Evolutionary conservation across 139 green algal genomes (phyloP).

Genomic region (Ulvella scutata): DNA sequence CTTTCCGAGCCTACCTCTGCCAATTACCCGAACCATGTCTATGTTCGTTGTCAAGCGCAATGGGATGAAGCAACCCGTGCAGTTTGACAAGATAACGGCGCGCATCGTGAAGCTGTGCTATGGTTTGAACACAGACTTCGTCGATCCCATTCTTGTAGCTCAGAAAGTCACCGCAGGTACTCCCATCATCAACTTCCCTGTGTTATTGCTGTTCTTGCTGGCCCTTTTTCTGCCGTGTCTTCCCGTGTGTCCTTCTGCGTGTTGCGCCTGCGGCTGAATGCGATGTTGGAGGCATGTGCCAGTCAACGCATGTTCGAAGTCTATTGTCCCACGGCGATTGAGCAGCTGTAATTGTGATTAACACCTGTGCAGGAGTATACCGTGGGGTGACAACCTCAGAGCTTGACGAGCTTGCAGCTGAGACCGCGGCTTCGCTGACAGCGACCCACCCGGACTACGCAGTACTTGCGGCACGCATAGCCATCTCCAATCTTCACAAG

Average conservation of each 20-base stretch:
- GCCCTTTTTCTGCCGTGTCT: too few species aligned
- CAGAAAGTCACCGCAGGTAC: constrained; percentile 78
- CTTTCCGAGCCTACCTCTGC: too few species aligned
- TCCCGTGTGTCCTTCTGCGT: not conserved
- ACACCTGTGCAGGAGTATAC: constrained; percentile 84
- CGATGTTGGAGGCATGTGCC: too few species aligned
- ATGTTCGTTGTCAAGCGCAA: constrained; percentile 93
- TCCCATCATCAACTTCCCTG: not conserved
- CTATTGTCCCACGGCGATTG: too few species aligned
- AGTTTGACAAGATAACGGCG: constrained; percentile 98
- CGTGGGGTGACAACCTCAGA: constrained; percentile 92
- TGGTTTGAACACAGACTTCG: constrained; percentile 88
- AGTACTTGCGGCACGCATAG: constrained; percentile 86
- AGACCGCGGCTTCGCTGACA: constrained; percentile 95
- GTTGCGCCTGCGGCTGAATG: too few species aligned
- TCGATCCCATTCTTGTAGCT: constrained; percentile 88
- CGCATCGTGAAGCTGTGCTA: constrained; percentile 93
- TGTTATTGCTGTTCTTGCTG: not conserved
- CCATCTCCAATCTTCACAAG: constrained; percentile 99
- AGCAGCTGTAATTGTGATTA: too few species aligned
- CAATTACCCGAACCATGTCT: not conserved
- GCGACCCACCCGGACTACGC: constrained; percentile 97
- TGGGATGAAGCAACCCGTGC: constrained; percentile 69
- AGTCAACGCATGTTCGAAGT: too few species aligned
- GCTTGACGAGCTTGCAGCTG: constrained; percentile 93